Evolutionary conservation across 1,139 yeast genomes (phyloP).

Genomic region (Candida smagusa): DNA sequence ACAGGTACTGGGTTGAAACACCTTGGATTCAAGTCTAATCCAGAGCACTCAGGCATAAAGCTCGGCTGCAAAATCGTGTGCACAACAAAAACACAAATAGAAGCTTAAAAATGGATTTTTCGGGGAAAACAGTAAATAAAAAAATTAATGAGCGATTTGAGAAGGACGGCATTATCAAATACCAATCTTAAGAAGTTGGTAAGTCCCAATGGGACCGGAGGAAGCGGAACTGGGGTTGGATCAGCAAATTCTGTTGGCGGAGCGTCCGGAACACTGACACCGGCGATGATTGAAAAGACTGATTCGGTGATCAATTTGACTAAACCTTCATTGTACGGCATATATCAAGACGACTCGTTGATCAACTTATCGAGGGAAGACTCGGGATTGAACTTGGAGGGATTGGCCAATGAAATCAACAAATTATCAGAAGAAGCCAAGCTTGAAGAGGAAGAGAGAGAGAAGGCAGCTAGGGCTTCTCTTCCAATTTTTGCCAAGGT

Average conservation of each 20-base stretch:
- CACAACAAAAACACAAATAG: background rate
- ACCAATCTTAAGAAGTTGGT: slow-evolving; percentile 15
- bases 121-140: slow-evolving; percentile 2
- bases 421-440: background rate
- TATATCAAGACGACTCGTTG: slow-evolving; percentile 41
- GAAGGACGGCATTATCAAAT: slow-evolving; percentile 20
- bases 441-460: background rate
- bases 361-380: slow-evolving; percentile 32
- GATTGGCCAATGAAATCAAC: slow-evolving; percentile 7
- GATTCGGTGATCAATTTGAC: slow-evolving; percentile 47
- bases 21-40: too few relatives aligned
- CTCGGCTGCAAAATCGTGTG: slow-evolving; percentile 1
- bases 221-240: slow-evolving; percentile 1
- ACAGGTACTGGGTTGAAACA: too few relatives aligned
- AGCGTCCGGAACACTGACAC: slow-evolving; percentile 12
- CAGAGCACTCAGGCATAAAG: too few relatives aligned
- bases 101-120: background rate
- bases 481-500: slow-evolving; percentile 21
- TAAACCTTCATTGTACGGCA: slow-evolving; percentile 47
- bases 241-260: slow-evolving; percentile 5
- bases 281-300: slow-evolving; percentile 32
- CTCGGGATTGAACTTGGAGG: slow-evolving; percentile 9
- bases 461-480: background rate
- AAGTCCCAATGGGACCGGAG: background rate
- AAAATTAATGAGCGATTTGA: slow-evolving; percentile 16